Conservation (phyloP, 441 rosid genomes). For the Daphne laureola region DNA sequence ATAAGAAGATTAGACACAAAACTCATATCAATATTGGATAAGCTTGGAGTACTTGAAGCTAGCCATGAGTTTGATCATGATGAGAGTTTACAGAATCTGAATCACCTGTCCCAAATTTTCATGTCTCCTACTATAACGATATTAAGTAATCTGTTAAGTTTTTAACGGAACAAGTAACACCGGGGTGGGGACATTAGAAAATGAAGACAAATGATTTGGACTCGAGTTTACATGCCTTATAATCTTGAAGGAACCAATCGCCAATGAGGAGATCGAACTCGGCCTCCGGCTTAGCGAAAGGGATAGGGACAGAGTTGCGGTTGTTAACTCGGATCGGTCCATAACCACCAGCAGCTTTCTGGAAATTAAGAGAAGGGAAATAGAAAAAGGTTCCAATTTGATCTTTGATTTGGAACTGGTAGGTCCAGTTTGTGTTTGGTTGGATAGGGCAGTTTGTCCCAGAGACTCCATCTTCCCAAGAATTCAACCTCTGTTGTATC, state of each 20-base stretch:
- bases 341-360: conserved; percentile 30
- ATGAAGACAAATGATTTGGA: no score
- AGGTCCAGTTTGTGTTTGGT: conserved; percentile 33
- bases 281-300: conserved; percentile 31
- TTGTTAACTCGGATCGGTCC: conserved; percentile 33
- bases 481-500: conserved; percentile 31
- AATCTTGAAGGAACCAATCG: conserved; percentile 24
- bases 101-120: no score
- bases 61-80: no score
- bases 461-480: conserved; percentile 38
- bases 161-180: no score
- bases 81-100: neutral
- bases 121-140: no score
- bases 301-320: conserved; percentile 20
- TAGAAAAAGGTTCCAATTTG: conserved; percentile 35
- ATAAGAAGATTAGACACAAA: neutral
- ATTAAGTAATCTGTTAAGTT: no score
- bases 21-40: neutral
- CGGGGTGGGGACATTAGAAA: no score
- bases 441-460: conserved; percentile 37
- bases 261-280: conserved; percentile 33
- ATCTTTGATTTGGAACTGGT: conserved; percentile 31
- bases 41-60: neutral
- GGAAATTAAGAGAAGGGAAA: conserved; percentile 35
- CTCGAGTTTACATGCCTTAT: conserved; percentile 18